These are phyloP conservation scores for Cyclocybe aegerita DNA, from an alignment of 768 basidiomycete species.

Conservation along the genomic window DNA sequence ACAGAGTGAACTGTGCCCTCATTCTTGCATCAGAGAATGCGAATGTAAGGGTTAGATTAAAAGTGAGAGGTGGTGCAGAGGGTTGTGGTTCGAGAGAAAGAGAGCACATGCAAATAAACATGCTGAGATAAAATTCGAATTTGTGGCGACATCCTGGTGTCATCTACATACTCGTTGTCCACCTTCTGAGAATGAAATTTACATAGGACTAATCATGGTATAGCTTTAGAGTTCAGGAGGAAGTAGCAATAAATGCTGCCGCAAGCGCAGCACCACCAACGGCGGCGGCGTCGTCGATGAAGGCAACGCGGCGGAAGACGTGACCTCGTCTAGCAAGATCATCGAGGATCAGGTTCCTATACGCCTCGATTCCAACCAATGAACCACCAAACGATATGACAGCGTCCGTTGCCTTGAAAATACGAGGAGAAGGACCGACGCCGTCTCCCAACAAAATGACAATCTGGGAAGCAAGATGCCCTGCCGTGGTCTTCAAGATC, in stretches of 20 bases:
- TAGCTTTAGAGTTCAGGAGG: no score
- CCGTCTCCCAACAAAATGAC: conserved; percentile 49
- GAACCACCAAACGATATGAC: conserved; percentile 83
- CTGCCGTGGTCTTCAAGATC: conserved; percentile 53
- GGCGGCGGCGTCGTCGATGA: conserved; percentile 68
- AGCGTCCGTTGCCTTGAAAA: conserved; percentile 51
- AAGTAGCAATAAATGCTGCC: conserved; percentile 12
- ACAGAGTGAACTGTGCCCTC: conserved; percentile 1
- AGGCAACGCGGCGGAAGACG: conserved; percentile 63
- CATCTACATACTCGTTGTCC: no score
- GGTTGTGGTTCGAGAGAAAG: not conserved
- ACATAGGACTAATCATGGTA: no score
- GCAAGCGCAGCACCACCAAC: conserved; percentile 63
- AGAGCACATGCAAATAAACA: not conserved
- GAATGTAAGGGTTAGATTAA: no score
- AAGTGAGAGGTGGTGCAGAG: not conserved
- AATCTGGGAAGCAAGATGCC: conserved; percentile 58
- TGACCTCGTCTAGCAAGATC: conserved; percentile 58
- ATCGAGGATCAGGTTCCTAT: conserved; percentile 56
- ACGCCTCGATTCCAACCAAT: conserved; percentile 60
- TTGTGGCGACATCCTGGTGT: no score
- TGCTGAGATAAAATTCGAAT: no score
- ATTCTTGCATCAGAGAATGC: not conserved
- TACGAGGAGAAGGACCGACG: conserved; percentile 24
- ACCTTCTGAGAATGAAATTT: no score